Base-by-base conservation (phyloP, 345 rosid genomes). In the Sisymbrium altissimum region DNA sequence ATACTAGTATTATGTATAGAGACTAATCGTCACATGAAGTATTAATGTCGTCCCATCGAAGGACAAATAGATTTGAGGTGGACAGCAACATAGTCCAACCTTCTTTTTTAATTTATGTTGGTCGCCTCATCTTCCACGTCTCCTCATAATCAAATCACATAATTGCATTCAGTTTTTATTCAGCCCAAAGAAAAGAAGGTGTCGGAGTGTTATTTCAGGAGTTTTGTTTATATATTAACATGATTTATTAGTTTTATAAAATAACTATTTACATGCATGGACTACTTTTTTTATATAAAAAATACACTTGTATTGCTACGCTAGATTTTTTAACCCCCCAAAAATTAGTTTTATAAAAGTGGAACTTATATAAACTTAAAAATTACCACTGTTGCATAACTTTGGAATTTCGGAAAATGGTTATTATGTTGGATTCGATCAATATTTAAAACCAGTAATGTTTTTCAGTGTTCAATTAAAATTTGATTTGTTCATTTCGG, bases 31-130 rank as follows among this genome's bases (percentile, higher is more conserved):
- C 71, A 76, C 65, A 76, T 69, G 80, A 76, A 63, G 75, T 64
- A 57, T 70, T 56, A 70, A 64, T 70, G 76, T 77, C 72, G 67
- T 77, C 80, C 62, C 62, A 70, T 77, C 62, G 71, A 39, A 64
- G 21, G 68, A 71, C 76, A 76, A 64, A 74, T 57, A 61, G 70
- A 75, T 62, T 75, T 75, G 70, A 69, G 64, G 74, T 69, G 57
- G 74, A 68, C 60, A 69, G 45, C 54, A 77, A 46, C 72, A 70
- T 57, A 56, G 71, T 70, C 62, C 75, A 38, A 77, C 65, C 57
- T 45, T 64, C 27, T 18, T 53, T 70, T 70, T 41, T 14, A 30
- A n/a, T 63, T 64, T 53, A 3, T 38, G 46, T 46, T 69, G 76
- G 72, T 77, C 72, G 55, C 63, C 54, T 65, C 46, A 48, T 77